A percentile compares a stretch with the other conserved stretches of the same genome.
Evolutionary conservation across 768 basidiomycete genomes (phyloP).

Genomic region (Kwoniella dejecticola): DNA sequence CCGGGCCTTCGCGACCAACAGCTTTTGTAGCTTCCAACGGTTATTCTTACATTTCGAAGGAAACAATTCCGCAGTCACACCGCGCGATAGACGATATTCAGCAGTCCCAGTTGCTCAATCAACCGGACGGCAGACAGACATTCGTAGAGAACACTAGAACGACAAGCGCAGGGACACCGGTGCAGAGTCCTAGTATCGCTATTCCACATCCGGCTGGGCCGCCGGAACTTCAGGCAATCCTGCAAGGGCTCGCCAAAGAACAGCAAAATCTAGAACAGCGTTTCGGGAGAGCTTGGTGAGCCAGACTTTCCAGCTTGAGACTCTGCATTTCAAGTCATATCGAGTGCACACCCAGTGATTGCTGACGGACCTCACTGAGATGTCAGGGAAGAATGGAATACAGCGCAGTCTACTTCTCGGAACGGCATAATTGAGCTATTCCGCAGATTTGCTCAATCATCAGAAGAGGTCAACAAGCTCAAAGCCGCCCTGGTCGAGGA

Average conservation of each 20-base stretch:
- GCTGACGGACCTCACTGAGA: too few relatives aligned
- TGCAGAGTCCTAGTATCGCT: background rate
- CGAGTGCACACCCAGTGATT: background rate
- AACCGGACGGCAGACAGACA: background rate
- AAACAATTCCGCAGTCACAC: background rate
- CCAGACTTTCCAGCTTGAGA: background rate
- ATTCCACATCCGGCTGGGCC: background rate
- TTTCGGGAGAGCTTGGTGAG: slow-evolving; percentile 3
- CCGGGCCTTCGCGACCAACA: background rate
- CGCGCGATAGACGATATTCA: background rate
- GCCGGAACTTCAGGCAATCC: background rate
- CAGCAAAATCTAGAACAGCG: background rate
- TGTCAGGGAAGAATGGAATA: background rate
- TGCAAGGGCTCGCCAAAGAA: background rate
- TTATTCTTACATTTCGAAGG: background rate
- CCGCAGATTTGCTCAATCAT: background rate
- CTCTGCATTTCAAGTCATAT: background rate
- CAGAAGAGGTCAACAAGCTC: background rate
- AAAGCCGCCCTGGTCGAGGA: background rate
- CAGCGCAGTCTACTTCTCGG: too few relatives aligned
- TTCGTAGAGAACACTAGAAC: background rate
- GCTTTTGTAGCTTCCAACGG: background rate
- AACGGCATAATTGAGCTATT: background rate
- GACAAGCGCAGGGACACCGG: background rate
- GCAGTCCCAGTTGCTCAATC: background rate